Percentiles rank a stretch among this genome's conserved stretches.
Conservation (phyloP, 2,329 filamentous ascomycete species). For the Colletotrichum lupini region DNA sequence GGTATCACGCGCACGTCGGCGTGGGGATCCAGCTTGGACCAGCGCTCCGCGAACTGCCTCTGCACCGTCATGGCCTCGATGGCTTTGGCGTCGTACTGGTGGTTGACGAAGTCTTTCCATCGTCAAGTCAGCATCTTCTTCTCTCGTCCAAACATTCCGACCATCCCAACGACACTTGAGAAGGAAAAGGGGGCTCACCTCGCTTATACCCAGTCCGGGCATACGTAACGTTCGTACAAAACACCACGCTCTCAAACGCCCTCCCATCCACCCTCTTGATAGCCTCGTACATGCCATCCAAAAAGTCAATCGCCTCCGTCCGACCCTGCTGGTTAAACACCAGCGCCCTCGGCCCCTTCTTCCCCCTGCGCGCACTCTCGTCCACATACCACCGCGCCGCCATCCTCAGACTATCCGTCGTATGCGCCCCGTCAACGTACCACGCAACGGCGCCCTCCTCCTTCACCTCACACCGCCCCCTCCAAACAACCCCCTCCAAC, state of each 20-base stretch:
- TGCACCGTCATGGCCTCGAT: constrained; percentile 64
- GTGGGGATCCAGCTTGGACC: constrained; percentile 58
- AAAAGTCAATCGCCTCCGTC: constrained; percentile 55
- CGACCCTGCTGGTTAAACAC: constrained; percentile 90
- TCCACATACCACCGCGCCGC: constrained; percentile 86
- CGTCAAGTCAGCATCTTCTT: background rate
- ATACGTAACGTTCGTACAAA: constrained; percentile 82
- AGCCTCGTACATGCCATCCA: constrained; percentile 67
- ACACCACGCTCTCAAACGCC: constrained; percentile 79
- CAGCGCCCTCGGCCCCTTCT: constrained; percentile 54
- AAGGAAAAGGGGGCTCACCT: constrained; percentile 32
- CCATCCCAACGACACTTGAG: background rate
- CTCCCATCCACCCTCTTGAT: constrained; percentile 52
- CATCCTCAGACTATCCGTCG: constrained; percentile 81
- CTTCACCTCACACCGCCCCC: constrained; percentile 81
- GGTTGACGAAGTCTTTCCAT: constrained; percentile 65
- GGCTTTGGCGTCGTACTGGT: constrained; percentile 62
- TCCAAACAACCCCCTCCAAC: constrained; percentile 73
- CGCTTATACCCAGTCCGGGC: constrained; percentile 60
- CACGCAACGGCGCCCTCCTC: constrained; percentile 63
- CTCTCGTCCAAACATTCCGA: background rate
- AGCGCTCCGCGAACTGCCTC: constrained; percentile 63
- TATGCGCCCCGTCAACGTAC: constrained; percentile 91
- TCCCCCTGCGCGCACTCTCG: constrained; percentile 51
- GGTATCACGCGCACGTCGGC: constrained; percentile 58